A percentile compares a stretch with the other conserved stretches of the same genome.
phyloP scores from a whole-genome alignment of 306 rosid genomes.

The Crataegus laevigata region DNA sequence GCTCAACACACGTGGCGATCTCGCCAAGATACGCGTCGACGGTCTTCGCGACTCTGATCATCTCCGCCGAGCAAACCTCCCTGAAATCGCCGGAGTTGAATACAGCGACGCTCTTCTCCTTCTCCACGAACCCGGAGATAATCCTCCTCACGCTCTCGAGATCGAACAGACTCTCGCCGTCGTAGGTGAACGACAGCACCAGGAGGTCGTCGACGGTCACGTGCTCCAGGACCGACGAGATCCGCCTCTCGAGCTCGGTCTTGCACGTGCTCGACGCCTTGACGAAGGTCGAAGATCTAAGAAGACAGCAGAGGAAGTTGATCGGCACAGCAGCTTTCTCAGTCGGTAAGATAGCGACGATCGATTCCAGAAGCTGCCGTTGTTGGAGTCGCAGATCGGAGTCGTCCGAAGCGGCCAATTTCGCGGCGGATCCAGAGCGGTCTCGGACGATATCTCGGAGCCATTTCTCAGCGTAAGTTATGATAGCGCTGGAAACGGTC shows the following conservation, averaged over 20 bases:
- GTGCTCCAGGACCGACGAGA: constrained; percentile 58
- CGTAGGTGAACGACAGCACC: constrained; percentile 61
- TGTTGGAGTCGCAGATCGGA: constrained; percentile 27
- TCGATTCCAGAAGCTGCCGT: constrained; percentile 47
- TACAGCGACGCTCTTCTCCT: constrained; percentile 58
- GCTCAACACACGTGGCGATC: constrained; percentile 50
- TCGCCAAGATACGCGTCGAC: constrained; percentile 52
- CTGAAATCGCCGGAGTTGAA: constrained; percentile 42
- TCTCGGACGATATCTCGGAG: constrained; percentile 78
- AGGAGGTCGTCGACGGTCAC: constrained; percentile 65
- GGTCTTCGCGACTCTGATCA: constrained; percentile 55
- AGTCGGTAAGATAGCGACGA: constrained; percentile 57
- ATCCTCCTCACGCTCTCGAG: constrained; percentile 66
- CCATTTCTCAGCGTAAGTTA: constrained; percentile 58
- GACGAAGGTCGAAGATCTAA: constrained; percentile 64
- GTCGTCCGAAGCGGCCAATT: not conserved
- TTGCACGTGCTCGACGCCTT: constrained; percentile 42
- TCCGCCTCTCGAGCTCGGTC: constrained; percentile 64
- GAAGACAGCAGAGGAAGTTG: constrained; percentile 84
- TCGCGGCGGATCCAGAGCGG: constrained; percentile 48
- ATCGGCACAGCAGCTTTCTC: constrained; percentile 72
- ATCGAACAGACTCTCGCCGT: constrained; percentile 76
- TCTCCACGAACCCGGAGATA: constrained; percentile 55
- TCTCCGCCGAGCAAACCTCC: constrained; percentile 43
- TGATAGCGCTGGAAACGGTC: constrained; percentile 52